Evolutionary conservation across 169 alveolate species (phyloP).

Genomic region (Plasmodium vinckei): DNA sequence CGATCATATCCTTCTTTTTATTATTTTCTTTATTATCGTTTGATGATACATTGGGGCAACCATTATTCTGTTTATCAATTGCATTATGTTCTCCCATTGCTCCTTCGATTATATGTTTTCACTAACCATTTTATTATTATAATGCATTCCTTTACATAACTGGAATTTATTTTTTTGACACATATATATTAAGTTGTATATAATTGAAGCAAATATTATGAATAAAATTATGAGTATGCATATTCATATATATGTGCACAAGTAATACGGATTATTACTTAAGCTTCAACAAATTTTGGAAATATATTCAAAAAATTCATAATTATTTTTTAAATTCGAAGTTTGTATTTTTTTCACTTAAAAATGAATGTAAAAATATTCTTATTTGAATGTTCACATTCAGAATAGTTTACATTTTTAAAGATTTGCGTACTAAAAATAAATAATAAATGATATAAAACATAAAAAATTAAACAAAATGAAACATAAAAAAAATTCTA

Average conservation of each 20-base stretch:
- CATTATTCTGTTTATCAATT: constrained; percentile 4
- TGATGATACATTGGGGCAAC: constrained; percentile 5
- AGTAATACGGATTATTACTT: not conserved
- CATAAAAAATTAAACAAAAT: too few species aligned
- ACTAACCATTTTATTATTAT: constrained; percentile 15
- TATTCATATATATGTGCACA: not conserved
- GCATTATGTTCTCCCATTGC: constrained; percentile 41
- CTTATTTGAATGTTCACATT: constrained; percentile 1
- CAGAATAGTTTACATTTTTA: not conserved
- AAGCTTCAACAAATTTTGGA: not conserved
- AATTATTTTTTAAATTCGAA: not conserved
- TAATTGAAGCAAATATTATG: too few species aligned
- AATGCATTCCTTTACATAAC: constrained; percentile 1
- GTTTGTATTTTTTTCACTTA: not conserved
- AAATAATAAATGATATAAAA: not conserved
- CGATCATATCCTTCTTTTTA: not conserved
- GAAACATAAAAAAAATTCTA: too few species aligned
- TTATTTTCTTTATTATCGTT: constrained; percentile 6
- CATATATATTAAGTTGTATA: too few species aligned
- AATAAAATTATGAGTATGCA: not conserved
- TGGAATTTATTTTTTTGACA: not conserved
- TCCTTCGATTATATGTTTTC: constrained; percentile 10
- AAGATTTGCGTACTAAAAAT: not conserved
- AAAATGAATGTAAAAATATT: not conserved
- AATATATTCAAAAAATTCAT: not conserved